Percentiles rank a stretch among this genome's conserved stretches.
Conservation (phyloP, 2,329 filamentous ascomycete species). For the Bipolaris bicolor region DNA sequence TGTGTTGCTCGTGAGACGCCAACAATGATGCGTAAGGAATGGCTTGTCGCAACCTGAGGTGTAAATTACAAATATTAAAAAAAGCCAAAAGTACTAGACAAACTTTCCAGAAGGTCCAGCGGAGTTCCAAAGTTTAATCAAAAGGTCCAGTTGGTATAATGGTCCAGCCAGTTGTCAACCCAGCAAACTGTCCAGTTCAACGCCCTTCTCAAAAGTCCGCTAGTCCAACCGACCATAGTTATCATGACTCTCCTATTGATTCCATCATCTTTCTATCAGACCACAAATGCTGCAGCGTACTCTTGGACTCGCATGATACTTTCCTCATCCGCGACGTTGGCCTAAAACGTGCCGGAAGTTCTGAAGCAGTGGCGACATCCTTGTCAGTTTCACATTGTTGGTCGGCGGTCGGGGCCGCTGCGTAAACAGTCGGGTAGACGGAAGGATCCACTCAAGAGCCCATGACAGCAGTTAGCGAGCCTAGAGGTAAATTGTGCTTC, state of each 20-base stretch:
- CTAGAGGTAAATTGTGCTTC: neutral
- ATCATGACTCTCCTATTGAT: neutral
- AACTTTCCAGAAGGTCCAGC: neutral
- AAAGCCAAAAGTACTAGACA: neutral
- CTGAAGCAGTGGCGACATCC: constrained; percentile 22
- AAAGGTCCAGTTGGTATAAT: neutral
- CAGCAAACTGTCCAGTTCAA: neutral
- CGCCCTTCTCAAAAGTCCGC: neutral
- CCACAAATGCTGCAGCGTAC: neutral
- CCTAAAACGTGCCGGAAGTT: constrained; percentile 17
- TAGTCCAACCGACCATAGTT: neutral
- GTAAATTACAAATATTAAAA: neutral
- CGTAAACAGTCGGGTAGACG: neutral
- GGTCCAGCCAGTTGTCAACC: neutral
- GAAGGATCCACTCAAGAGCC: neutral
- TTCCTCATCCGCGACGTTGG: constrained; percentile 9
- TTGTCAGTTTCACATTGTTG: constrained; percentile 26
- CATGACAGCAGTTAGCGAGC: neutral
- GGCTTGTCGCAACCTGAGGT: neutral
- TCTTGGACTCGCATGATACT: constrained; percentile 20
- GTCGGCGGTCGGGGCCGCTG: neutral
- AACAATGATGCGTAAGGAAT: neutral
- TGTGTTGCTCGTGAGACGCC: neutral
- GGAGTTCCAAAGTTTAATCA: neutral
- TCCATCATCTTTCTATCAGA: constrained; percentile 8